phyloP scores from a whole-genome alignment of 2,329 filamentous ascomycete species.

The Colletotrichum sp. region DNA sequence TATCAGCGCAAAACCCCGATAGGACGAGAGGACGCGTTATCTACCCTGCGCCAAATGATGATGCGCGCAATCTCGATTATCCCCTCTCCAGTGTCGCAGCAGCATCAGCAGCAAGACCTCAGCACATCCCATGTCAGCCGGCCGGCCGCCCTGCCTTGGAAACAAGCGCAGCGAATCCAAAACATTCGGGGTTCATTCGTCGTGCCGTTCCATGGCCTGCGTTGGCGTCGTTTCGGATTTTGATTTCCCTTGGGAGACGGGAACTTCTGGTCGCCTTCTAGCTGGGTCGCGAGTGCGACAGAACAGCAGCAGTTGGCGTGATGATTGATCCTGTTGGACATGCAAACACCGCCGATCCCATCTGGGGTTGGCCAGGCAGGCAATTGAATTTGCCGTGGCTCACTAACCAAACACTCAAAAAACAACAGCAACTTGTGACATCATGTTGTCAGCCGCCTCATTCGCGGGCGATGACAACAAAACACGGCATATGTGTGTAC shows the following conservation, averaged over 20 bases:
- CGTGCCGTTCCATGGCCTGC: not conserved
- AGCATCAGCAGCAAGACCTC: not conserved
- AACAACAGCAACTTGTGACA: not conserved
- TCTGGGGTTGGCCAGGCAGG: not conserved
- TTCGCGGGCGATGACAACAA: not conserved
- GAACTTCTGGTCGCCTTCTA: not conserved
- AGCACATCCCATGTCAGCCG: not conserved
- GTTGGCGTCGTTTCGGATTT: constrained; percentile 2
- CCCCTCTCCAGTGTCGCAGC: not conserved
- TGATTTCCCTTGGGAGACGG: not conserved
- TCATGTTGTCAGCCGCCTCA: not conserved
- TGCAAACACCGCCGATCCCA: not conserved
- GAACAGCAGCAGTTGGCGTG: not conserved
- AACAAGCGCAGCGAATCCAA: not conserved
- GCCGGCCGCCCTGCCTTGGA: not conserved
- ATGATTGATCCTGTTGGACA: not conserved
- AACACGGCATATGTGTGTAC: constrained; percentile 64
- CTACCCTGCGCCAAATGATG: not conserved
- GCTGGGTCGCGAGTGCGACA: not conserved
- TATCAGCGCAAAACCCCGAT: not conserved
- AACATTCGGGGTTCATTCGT: not conserved
- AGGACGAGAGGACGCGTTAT: not conserved
- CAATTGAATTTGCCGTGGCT: not conserved
- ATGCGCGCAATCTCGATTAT: constrained; percentile 2
- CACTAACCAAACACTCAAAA: not conserved